These are phyloP conservation scores for Echinosophora koreensis DNA, from an alignment of 306 rosid species.

Conservation along the genomic window DNA sequence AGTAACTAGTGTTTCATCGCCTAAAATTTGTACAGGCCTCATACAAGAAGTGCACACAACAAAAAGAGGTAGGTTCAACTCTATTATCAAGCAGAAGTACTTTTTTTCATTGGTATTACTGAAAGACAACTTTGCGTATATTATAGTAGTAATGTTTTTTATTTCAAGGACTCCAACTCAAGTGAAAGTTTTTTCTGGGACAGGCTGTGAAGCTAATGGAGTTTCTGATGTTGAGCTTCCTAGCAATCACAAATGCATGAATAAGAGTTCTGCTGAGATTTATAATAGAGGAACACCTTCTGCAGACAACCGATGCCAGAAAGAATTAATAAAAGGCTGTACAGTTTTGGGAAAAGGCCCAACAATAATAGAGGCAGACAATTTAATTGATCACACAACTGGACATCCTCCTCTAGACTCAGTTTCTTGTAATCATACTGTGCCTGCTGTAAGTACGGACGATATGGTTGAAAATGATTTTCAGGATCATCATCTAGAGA, in stretches of 20 bases:
- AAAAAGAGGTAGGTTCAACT: constrained; percentile 55
- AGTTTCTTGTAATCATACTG: constrained; percentile 53
- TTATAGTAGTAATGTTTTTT: constrained; percentile 36
- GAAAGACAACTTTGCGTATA: constrained; percentile 18
- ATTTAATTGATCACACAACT: constrained; percentile 47
- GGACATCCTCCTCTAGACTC: constrained; percentile 48
- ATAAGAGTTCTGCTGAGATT: constrained; percentile 53
- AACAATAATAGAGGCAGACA: constrained; percentile 42
- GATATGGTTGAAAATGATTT: constrained; percentile 57
- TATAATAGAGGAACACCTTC: constrained; percentile 56
- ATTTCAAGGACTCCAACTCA: constrained; percentile 50
- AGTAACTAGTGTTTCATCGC: constrained; percentile 43
- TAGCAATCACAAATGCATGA: constrained; percentile 52
- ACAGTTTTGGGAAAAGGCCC: constrained; percentile 40
- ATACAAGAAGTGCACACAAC: constrained; percentile 51
- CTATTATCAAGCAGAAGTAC: constrained; percentile 14
- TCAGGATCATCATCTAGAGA: constrained; percentile 62
- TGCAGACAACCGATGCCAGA: constrained; percentile 49
- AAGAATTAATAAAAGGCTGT: constrained; percentile 46
- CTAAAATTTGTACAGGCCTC: constrained; percentile 47
- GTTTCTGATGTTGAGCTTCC: constrained; percentile 55
- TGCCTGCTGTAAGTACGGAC: constrained; percentile 55
- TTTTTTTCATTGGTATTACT: constrained; percentile 30
- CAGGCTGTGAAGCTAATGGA: constrained; percentile 61
- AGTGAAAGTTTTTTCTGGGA: constrained; percentile 37